Evolutionary conservation across 2,329 filamentous ascomycete genomes (phyloP).

Genomic region (Claviceps capensis): DNA sequence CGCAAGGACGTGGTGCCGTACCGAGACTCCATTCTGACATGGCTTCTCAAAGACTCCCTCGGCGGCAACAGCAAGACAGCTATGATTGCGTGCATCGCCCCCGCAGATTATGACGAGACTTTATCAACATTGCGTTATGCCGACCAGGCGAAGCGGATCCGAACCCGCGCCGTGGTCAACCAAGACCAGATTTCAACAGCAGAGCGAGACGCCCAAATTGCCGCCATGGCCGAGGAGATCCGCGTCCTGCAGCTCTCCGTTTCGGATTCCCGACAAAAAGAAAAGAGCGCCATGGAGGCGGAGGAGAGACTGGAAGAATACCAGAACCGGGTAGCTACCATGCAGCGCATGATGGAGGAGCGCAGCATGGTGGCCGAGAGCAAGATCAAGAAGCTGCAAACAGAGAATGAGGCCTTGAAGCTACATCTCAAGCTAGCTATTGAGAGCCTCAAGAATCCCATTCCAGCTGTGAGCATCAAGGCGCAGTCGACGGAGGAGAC

Average conservation of each 20-base stretch:
- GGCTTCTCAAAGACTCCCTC: constrained; percentile 89
- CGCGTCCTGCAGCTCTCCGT: constrained; percentile 67
- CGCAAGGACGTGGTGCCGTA: constrained; percentile 65
- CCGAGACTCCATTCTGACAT: constrained; percentile 69
- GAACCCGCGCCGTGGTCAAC: constrained; percentile 87
- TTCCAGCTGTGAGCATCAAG: constrained; percentile 43
- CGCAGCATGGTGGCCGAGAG: constrained; percentile 77
- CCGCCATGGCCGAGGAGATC: constrained; percentile 91
- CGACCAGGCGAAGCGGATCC: constrained; percentile 94
- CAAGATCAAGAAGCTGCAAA: constrained; percentile 82
- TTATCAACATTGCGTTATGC: constrained; percentile 92
- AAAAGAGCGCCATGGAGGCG: constrained; percentile 64
- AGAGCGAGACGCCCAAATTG: constrained; percentile 86
- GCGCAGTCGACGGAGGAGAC: constrained; percentile 13
- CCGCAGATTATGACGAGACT: constrained; percentile 93
- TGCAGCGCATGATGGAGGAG: constrained; percentile 96
- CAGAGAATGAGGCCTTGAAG: constrained; percentile 79
- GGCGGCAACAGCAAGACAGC: constrained; percentile 97
- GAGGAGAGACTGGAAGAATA: constrained; percentile 88
- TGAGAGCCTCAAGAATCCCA: constrained; percentile 80
- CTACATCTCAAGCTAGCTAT: constrained; percentile 81
- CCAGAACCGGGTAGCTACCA: constrained; percentile 73
- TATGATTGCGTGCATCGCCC: constrained; percentile 97
- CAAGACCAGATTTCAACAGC: constrained; percentile 87
- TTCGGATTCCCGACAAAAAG: constrained; percentile 48